Evolutionary conservation across 176 grass and related monocot genomes (phyloP), one percentile per base, ranked within the genome.

Genomic region (Metroxylon sagu): DNA sequence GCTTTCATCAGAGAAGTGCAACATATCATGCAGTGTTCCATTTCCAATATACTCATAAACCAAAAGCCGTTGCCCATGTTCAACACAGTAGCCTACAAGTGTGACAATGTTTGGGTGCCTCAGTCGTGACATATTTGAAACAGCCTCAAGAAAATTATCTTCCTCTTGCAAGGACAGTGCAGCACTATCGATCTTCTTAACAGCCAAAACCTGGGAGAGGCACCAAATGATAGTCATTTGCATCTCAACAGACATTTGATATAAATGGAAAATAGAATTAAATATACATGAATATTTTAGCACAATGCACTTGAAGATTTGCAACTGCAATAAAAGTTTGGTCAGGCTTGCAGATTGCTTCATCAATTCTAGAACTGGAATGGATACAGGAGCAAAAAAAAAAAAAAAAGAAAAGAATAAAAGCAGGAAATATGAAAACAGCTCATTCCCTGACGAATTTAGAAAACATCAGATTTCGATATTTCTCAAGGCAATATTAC

Each of bases 101-200:
- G 60, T 29, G 74, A 69, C 81, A 29, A 96, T 80, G 70, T 96
- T 87, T 53, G 80, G 83, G 61, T 90, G 91, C 61, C 81, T 81
- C 71, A 90, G 67, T 66, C 72, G 66, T 60, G 86, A 96, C 62
- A 96, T 82, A 76, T 75, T 96, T 68, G 76, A 76, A 60, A 90
- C 78, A 74, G 86, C 70, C 65, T 96, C 91, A 62, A 82, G 76
- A 57, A 90, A 79, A 61, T 96, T 84, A 65, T 96, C 65, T 70
- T 85, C 77, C 77, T 96, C 80, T 52, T 85, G 79, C n/a, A 88
- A 76, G 35, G 87, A 82, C 59, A 85, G 60, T 63, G 87, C 75
- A 64, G 80, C 66, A 76, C 84, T 89, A 62, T 90, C 82, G 59
- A 96, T 88, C 60, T 83, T 96, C 73, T 90, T 96, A 30, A 96